Evolutionary conservation across 2,329 filamentous ascomycete genomes (phyloP), one percentile per base, ranked within the genome.

Genomic region (Cryphonectria radicalis): DNA sequence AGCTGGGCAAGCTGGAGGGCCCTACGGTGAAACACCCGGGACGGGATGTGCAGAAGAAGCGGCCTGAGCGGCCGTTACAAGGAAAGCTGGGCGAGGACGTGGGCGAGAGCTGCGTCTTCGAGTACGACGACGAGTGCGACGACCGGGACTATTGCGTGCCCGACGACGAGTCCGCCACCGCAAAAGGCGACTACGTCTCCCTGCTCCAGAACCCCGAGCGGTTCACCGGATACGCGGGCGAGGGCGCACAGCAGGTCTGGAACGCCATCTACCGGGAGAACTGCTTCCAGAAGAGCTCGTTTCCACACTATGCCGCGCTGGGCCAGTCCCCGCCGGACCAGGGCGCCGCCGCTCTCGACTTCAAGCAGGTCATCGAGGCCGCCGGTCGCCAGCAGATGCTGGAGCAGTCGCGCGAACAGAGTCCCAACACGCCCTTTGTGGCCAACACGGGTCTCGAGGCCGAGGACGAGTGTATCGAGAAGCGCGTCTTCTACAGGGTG

Each of bases 41-140:
- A 5, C 92, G 89, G 80, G 89, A 88, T 74, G 86, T 91, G 71
- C 93, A 95, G 78, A 86, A 86, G 77, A 90, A 94, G 79, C 85
- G 91, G 65, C 90, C 90, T 3, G 82, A 92, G 76, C 87, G 89
- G 70, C 96, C 96, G 28, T 84, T 98, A 8, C 90, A 94, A 76
- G 95, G 95, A 22, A 87, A 91, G 76, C 83, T 99, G 11, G 96
- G 96, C 63, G 93, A 95, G 67, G 85, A 91, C 70, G 95, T 98
- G 0, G 94, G 93, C 67, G 96, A 99, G 84, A 97, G 93, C 80
- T 99, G 96, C 80, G 94, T 99, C 63, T 91, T 98, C 25, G 96
- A 99, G 83, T 97, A 97, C 79, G 95, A 98, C 77, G 95, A 98
- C 78, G 95, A 98, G 81, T 97, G 94, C 81, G 95, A 98, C 82